These are phyloP conservation scores for Crithidia fasciculata DNA, from an alignment of 208 protist species.

Conservation along the genomic window DNA sequence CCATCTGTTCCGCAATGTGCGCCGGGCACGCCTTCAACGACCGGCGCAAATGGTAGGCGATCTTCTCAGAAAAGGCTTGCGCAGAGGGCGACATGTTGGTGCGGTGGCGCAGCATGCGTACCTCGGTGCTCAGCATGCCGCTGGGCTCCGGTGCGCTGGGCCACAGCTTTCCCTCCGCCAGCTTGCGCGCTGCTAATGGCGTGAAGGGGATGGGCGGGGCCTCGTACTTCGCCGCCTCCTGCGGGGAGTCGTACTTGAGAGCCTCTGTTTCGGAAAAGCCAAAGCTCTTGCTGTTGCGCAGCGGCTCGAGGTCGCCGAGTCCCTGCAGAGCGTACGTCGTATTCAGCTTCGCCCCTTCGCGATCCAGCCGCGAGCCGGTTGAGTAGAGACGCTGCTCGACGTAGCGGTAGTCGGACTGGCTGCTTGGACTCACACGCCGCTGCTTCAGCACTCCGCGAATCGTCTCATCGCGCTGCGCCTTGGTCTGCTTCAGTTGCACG, in stretches of 20 bases:
- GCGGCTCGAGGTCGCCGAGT: conserved; percentile 87
- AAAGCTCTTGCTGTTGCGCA: conserved; percentile 86
- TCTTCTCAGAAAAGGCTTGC: conserved; percentile 76
- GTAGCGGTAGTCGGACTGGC: conserved; percentile 68
- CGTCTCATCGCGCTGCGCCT: conserved; percentile 78
- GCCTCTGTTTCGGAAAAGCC: conserved; percentile 79
- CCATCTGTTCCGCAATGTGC: conserved; percentile 88
- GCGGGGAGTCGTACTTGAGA: conserved; percentile 78
- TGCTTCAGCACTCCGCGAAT: conserved; percentile 58
- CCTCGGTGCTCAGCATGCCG: conserved; percentile 84
- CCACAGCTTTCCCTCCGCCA: conserved; percentile 88
- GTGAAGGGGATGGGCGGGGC: conserved; percentile 80
- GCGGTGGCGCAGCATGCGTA: conserved; percentile 73
- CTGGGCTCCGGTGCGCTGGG: conserved; percentile 78
- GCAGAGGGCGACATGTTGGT: conserved; percentile 89
- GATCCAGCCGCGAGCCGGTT: conserved; percentile 71
- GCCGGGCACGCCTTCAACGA: conserved; percentile 81
- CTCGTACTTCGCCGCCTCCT: conserved; percentile 75
- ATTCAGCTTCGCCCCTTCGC: conserved; percentile 86
- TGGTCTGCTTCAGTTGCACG: conserved; percentile 73
- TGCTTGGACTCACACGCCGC: conserved; percentile 53
- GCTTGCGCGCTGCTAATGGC: conserved; percentile 81
- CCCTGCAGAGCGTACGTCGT: conserved; percentile 87
- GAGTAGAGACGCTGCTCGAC: conserved; percentile 87
- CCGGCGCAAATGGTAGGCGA: conserved; percentile 88